Evolutionary conservation across 352 stramenopile species (phyloP).

Genomic region (Phytopythium sindhum): DNA sequence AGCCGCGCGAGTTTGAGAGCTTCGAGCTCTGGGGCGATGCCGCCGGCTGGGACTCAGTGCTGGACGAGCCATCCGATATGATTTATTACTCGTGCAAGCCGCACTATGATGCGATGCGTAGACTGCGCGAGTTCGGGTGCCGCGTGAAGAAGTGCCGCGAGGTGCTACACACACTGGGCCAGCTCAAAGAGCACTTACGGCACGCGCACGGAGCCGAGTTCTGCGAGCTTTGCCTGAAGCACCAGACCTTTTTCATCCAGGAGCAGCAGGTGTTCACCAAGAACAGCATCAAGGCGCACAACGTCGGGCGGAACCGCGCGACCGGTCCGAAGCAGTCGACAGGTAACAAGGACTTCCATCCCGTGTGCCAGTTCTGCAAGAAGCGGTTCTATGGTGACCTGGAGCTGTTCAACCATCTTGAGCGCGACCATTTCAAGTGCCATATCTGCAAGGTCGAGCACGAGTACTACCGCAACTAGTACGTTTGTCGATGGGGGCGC

Average conservation of each 20-base stretch:
- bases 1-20: slow-evolving; percentile 45
- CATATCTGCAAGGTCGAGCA: slow-evolving; percentile 87
- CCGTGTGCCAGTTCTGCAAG: slow-evolving; percentile 88
- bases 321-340: slow-evolving; percentile 44
- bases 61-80: slow-evolving; percentile 75
- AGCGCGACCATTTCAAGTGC: slow-evolving; percentile 89
- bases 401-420: slow-evolving; percentile 83
- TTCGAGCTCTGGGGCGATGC: slow-evolving; percentile 79
- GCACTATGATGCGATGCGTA: slow-evolving; percentile 55
- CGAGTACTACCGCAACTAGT: slow-evolving; percentile 90
- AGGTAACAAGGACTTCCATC: slow-evolving; percentile 77
- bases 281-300: slow-evolving; percentile 59
- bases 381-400: slow-evolving; percentile 83
- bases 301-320: slow-evolving; percentile 43
- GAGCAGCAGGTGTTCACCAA: slow-evolving; percentile 81
- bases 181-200: slow-evolving; percentile 70
- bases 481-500: slow-evolving; percentile 16
- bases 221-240: slow-evolving; percentile 69
- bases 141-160: slow-evolving; percentile 60
- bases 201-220: slow-evolving; percentile 69
- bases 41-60: slow-evolving; percentile 50
- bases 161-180: slow-evolving; percentile 40
- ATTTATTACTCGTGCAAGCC: slow-evolving; percentile 68
- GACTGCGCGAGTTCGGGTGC: slow-evolving; percentile 62
- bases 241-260: slow-evolving; percentile 81